Conservation (phyloP, 2,329 filamentous ascomycete species). For the Ploettnerulaceae sp. region DNA sequence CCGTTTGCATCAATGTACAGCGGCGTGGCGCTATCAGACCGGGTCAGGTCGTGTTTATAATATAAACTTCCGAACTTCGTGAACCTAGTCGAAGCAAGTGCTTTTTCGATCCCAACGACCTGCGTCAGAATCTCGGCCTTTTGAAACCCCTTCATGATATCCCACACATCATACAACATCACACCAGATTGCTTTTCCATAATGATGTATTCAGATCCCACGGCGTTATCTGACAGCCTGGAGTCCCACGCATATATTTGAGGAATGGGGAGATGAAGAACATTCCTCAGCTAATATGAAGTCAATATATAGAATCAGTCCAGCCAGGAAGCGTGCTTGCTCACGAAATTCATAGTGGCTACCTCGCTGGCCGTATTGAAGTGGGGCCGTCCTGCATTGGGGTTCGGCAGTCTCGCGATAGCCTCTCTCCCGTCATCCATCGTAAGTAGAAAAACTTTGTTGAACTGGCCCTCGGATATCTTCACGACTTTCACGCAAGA, state of each 20-base stretch:
- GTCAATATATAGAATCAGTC: neutral
- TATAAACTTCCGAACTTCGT: constrained; percentile 17
- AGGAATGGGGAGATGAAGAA: constrained; percentile 38
- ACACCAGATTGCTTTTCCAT: constrained; percentile 36
- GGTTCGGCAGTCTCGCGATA: constrained; percentile 15
- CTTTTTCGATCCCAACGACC: constrained; percentile 33
- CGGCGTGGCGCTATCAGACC: neutral
- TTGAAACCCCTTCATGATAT: constrained; percentile 25
- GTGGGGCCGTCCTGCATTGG: constrained; percentile 8
- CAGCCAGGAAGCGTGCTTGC: constrained; percentile 14
- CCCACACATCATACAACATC: constrained; percentile 25
- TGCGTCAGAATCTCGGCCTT: constrained; percentile 33
- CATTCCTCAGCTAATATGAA: constrained; percentile 17
- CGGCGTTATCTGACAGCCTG: constrained; percentile 29
- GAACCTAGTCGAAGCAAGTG: constrained; percentile 34
- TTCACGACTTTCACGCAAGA: constrained; percentile 4
- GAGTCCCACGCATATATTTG: constrained; percentile 40
- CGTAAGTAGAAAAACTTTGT: constrained; percentile 13
- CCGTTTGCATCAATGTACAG: constrained; percentile 7
- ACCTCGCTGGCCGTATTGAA: constrained; percentile 17
- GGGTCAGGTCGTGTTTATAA: constrained; percentile 5
- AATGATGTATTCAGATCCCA: constrained; percentile 38
- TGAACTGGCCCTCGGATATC: constrained; percentile 28
- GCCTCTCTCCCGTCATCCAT: constrained; percentile 14
- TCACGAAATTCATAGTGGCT: constrained; percentile 18